Evolutionary conservation across 2,329 filamentous ascomycete species (phyloP).

Genomic region (Monosporascus sp.): DNA sequence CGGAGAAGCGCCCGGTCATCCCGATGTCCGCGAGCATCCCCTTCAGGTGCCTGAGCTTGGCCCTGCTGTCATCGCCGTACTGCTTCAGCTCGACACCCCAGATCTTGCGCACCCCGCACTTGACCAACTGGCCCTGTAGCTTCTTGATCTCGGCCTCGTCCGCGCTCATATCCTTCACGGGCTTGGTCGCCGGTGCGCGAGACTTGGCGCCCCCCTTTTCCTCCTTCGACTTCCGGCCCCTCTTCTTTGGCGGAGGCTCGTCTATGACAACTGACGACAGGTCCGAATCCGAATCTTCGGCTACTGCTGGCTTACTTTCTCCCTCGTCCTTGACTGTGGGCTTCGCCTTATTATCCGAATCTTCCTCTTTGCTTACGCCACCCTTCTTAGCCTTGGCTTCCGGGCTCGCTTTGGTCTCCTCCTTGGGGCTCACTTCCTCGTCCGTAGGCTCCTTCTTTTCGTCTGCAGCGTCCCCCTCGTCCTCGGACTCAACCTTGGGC

Average conservation of each 20-base stretch:
- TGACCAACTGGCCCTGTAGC: slow-evolving; percentile 77
- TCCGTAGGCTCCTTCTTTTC: slow-evolving; percentile 7
- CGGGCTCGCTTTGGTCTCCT: slow-evolving; percentile 5
- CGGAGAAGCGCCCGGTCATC: slow-evolving; percentile 84
- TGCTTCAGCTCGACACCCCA: slow-evolving; percentile 82
- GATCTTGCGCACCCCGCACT: slow-evolving; percentile 88
- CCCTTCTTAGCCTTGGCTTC: slow-evolving; percentile 3
- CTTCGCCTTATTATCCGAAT: slow-evolving; percentile 3
- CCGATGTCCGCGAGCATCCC: slow-evolving; percentile 73
- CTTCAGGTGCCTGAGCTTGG: slow-evolving; percentile 78
- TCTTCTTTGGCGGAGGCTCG: slow-evolving; percentile 56
- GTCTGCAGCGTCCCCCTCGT: slow-evolving; percentile 14
- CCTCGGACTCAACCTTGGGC: slow-evolving; percentile 20
- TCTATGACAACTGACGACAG: slow-evolving; percentile 70
- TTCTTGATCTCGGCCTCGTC: slow-evolving; percentile 80
- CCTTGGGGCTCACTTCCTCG: slow-evolving; percentile 1
- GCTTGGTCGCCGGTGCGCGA: slow-evolving; percentile 31
- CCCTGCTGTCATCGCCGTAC: slow-evolving; percentile 63
- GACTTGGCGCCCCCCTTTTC: slow-evolving; percentile 36
- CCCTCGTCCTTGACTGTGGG: neutral
- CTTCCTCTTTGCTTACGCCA: neutral
- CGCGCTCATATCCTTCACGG: slow-evolving; percentile 39
- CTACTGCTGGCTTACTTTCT: slow-evolving; percentile 8
- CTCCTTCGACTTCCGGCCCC: slow-evolving; percentile 47
- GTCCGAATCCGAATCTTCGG: slow-evolving; percentile 36